phyloP scores from a whole-genome alignment of 139 green algal genomes.

The Chlorella sorokiniana region DNA sequence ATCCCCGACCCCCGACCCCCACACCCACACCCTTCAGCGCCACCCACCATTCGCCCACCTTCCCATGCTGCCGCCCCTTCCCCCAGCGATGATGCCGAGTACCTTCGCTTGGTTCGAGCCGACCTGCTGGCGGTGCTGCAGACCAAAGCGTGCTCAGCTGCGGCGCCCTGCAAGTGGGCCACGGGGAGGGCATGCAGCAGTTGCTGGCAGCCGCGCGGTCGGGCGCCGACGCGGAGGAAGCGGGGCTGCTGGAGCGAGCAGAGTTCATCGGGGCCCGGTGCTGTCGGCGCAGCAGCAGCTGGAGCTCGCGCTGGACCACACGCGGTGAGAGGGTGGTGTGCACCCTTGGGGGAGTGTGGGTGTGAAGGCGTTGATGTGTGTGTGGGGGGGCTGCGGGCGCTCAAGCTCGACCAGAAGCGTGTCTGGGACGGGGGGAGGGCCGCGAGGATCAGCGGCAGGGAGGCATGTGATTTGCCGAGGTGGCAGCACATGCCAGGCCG shows the following conservation, averaged over 20 bases:
- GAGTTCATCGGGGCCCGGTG: slow-evolving; percentile 8
- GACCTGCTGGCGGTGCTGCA: slow-evolving; percentile 18
- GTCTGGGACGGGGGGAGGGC: too few relatives aligned
- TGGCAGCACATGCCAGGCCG: too few relatives aligned
- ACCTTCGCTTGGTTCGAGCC: not conserved
- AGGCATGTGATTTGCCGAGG: too few relatives aligned
- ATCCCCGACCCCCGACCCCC: too few relatives aligned
- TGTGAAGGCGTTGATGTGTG: not conserved
- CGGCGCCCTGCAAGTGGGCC: slow-evolving; percentile 19
- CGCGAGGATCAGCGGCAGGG: too few relatives aligned
- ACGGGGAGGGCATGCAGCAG: slow-evolving; percentile 21
- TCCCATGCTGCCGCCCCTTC: not conserved
- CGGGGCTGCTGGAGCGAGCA: not conserved
- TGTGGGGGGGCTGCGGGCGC: too few relatives aligned
- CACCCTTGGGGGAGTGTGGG: not conserved
- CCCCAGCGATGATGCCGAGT: not conserved
- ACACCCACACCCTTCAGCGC: not conserved
- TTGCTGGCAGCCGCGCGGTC: slow-evolving; percentile 9
- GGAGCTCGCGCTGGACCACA: not conserved
- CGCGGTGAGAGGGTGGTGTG: not conserved
- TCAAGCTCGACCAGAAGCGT: too few relatives aligned
- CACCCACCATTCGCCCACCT: not conserved
- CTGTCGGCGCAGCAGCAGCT: slow-evolving; percentile 9
- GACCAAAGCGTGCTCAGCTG: slow-evolving; percentile 5
- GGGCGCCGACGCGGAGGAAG: not conserved